These are phyloP conservation scores for maize (Zea mays) DNA, from an alignment of 176 grass and related monocot genomes.

Conservation along the genomic window Zm-B73-REFERENCE-NAM-5.0 NC_050101.1:150014501-150015000, in stretches of 20 bases:
- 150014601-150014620: conserved; percentile 75
- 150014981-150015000: conserved; percentile 62
- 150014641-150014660: conserved; percentile 56
- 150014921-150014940: conserved; percentile 74
- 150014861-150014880: conserved; percentile 12
- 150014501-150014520: conserved; percentile 21
- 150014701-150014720: conserved; percentile 79
- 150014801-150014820: conserved; percentile 57
- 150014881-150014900: conserved; percentile 66
- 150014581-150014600: conserved; percentile 85
- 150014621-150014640: conserved; percentile 67
- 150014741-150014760: conserved; percentile 91
- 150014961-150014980: conserved; percentile 75
- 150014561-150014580: conserved; percentile 88
- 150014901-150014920: conserved; percentile 80
- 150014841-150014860: not conserved
- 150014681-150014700: conserved; percentile 44
- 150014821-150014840: conserved; percentile 3
- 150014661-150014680: conserved; percentile 44
- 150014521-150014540: conserved; percentile 48
- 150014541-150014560: conserved; percentile 94
- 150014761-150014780: conserved; percentile 94
- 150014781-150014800: conserved; percentile 98
- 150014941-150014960: conserved; percentile 61
- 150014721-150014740: conserved; percentile 98